Evolutionary conservation across 148 eudicot genomes (phyloP), one percentile per base, ranked within the genome.

Genomic region (Mesembryanthemum crystallinum): DNA sequence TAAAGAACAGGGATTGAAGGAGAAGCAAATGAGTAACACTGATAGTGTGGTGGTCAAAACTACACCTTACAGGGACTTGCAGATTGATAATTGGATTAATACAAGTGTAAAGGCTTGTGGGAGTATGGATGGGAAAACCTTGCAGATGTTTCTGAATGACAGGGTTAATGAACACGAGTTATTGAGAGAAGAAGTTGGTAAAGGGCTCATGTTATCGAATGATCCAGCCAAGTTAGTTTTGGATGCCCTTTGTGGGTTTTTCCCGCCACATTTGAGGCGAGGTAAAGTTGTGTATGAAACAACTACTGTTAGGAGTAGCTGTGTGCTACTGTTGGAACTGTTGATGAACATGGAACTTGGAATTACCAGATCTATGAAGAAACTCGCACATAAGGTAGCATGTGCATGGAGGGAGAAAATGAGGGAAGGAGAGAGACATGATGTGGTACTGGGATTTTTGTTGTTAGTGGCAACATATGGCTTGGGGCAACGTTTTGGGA

Each of bases 221-320:
- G 24, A 55, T 11, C 71, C 81, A 27, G 30, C 71, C 29, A 35
- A 3, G 14, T n/a, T 72, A n/a, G 76, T 78, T 1, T 29, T 78
- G 15, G 60, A 60, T 7, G 76, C 81, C 42, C 14, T 72, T 64
- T 30, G 37, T 21, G 81, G 76, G 65, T 78, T 78, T 55, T 78
- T 64, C 72, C 55, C 76, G 1, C 80, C 80, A 9, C 75, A 77
- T 77, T 52, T 63, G 63, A 71, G 51, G 54, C 71, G 71, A 54
- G 64, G 43, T 63, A 24, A 64, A 51, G 28, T 49, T 7, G 52
- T 17, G 17, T 77, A 61, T 15, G 25, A 65, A 42, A 2, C 76
- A 17, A 78, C 58, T 1, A 24, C 42, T 15, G 81, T 72, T 4
- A 64, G 76, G 71, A 78, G 76, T 66, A 78, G 65, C 59, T 78